Conservation (phyloP, 2,329 filamentous ascomycete genomes). For the Grosmannia serpens region DNA sequence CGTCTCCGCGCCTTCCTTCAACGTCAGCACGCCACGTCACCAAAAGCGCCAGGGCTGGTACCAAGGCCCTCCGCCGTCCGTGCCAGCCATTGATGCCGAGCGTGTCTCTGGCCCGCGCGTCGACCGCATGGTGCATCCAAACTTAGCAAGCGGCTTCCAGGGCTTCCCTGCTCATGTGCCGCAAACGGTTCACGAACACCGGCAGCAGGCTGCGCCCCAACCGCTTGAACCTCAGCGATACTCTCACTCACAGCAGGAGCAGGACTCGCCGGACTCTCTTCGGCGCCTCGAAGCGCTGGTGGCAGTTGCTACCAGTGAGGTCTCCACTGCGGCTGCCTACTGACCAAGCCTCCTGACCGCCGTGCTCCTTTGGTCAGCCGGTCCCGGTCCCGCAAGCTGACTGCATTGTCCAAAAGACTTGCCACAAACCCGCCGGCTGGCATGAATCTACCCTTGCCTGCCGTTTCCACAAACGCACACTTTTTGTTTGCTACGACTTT, state of each 20-base stretch:
- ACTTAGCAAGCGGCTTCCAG: conserved; percentile 19
- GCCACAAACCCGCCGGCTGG: neutral
- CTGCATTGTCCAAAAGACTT: neutral
- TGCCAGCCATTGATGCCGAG: neutral
- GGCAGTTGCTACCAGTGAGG: conserved; percentile 12
- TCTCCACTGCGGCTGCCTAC: conserved; percentile 9
- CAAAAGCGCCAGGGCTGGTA: conserved; percentile 64
- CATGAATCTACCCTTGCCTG: neutral
- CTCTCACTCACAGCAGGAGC: neutral
- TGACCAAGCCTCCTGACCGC: conserved; percentile 4
- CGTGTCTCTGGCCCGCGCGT: conserved; percentile 23
- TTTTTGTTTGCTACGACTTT: conserved; percentile 6
- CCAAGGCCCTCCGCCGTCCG: conserved; percentile 34
- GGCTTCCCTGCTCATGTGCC: conserved; percentile 12
- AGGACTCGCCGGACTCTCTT: neutral
- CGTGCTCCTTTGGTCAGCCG: too few relatives aligned
- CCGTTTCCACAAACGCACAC: neutral
- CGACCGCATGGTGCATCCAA: conserved; percentile 47
- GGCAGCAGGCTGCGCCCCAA: neutral
- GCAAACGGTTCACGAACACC: conserved; percentile 10
- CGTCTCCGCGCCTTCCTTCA: conserved; percentile 45
- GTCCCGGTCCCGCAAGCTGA: too few relatives aligned
- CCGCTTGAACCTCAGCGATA: neutral
- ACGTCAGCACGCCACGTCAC: conserved; percentile 39
- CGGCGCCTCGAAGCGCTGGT: conserved; percentile 13